phyloP scores from a whole-genome alignment of 345 rosid species.

The Noccaea caerulescens region DNA sequence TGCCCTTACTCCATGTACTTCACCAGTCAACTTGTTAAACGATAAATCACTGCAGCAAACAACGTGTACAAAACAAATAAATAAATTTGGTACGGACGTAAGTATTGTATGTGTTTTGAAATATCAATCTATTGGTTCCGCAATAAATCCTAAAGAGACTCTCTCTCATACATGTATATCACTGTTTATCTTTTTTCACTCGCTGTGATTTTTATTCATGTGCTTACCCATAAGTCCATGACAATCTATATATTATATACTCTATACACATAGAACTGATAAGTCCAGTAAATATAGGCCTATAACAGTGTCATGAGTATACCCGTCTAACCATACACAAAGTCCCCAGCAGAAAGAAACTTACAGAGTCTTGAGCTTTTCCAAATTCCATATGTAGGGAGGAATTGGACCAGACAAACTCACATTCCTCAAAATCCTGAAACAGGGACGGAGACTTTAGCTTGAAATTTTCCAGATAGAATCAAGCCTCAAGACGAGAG shows the following conservation, averaged over 20 bases:
- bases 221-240: background rate
- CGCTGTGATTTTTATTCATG: background rate
- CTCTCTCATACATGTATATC: constrained; percentile 12
- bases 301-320: background rate
- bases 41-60: constrained; percentile 35
- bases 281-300: background rate
- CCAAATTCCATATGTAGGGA: constrained; percentile 7
- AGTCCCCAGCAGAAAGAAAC: background rate
- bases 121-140: too few species aligned
- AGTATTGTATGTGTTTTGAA: too few species aligned
- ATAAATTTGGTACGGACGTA: too few species aligned
- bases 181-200: background rate
- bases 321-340: background rate
- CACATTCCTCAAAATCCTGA: constrained; percentile 37
- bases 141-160: too few species aligned
- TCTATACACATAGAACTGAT: too few species aligned
- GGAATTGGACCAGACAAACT: constrained; percentile 25
- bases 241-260: background rate
- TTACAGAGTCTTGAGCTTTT: background rate
- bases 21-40: constrained; percentile 33
- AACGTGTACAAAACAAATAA: background rate
- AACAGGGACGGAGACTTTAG: background rate
- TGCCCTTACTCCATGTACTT: background rate
- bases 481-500: background rate
- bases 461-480: background rate